These are phyloP conservation scores for Aphanomyces cochlioides DNA, from an alignment of 352 stramenopile genomes.

Conservation along the genomic window DNA sequence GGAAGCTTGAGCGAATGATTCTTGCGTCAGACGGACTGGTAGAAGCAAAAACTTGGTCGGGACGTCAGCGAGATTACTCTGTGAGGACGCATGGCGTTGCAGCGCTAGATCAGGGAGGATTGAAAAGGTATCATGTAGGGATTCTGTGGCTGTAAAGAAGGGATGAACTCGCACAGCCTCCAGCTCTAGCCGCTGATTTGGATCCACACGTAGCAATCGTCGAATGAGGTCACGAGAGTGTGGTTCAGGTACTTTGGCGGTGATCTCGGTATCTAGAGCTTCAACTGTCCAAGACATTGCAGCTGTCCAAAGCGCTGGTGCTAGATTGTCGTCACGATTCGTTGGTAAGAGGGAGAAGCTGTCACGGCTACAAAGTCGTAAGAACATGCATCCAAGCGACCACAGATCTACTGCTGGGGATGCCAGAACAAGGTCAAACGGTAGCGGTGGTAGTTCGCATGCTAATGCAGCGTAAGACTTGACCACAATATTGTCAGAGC, in stretches of 20 bases:
- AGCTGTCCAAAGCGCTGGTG: not conserved
- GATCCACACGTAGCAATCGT: no score
- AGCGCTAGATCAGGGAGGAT: no score
- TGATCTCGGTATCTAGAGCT: slow-evolving; percentile 9
- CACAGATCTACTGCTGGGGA: slow-evolving; percentile 27
- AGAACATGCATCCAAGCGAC: slow-evolving; percentile 32
- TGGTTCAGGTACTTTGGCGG: slow-evolving; percentile 16
- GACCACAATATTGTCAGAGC: not conserved
- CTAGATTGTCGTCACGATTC: slow-evolving; percentile 29
- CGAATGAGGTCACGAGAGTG: slow-evolving; percentile 17
- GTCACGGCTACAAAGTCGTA: slow-evolving; percentile 19
- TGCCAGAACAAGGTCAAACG: slow-evolving; percentile 17
- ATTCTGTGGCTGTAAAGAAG: no score
- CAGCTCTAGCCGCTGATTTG: no score
- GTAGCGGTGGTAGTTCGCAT: not conserved
- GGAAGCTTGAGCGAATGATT: no score
- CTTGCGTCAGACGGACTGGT: no score
- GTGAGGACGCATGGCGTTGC: no score
- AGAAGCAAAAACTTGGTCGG: no score
- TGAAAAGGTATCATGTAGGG: no score
- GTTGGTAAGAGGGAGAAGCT: not conserved
- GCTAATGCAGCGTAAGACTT: not conserved
- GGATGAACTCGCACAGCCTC: no score
- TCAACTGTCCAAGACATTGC: slow-evolving; percentile 27
- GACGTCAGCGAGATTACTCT: no score